A percentile compares a stretch with the other conserved stretches of the same genome.
phyloP scores from a whole-genome alignment of 2,329 filamentous ascomycete species.

The Penicillium psychrosexuale region DNA sequence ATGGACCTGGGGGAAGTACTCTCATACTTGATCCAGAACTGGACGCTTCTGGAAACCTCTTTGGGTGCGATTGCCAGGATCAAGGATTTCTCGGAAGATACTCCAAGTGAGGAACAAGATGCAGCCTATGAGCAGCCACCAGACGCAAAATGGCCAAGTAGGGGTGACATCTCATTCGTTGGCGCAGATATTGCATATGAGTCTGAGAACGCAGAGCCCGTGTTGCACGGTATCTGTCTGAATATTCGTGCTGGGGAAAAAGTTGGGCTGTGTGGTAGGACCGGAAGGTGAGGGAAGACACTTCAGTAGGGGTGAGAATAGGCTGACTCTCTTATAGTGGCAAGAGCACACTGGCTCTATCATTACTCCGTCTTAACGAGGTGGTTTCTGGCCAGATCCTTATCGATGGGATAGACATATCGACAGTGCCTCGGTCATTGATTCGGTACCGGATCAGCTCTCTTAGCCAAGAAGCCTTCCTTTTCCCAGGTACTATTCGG shows the following conservation, averaged over 20 bases:
- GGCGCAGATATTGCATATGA: slow-evolving; percentile 19
- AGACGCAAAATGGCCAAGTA: slow-evolving; percentile 21
- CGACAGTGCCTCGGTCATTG: slow-evolving; percentile 13
- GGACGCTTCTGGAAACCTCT: slow-evolving; percentile 56
- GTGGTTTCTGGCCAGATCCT: slow-evolving; percentile 23
- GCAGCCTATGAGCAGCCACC: background rate
- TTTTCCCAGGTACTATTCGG: slow-evolving; percentile 23
- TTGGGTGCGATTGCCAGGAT: slow-evolving; percentile 56
- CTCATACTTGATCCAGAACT: slow-evolving; percentile 43
- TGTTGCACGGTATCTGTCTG: slow-evolving; percentile 28
- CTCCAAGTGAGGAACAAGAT: slow-evolving; percentile 16
- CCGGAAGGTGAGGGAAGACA: slow-evolving; percentile 6
- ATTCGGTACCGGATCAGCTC: slow-evolving; percentile 22
- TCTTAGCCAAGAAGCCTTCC: slow-evolving; percentile 28
- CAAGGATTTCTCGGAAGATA: slow-evolving; percentile 48
- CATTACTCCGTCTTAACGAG: slow-evolving; percentile 29
- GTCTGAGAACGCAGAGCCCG: slow-evolving; percentile 9
- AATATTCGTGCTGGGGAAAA: slow-evolving; percentile 30
- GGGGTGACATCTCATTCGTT: slow-evolving; percentile 22
- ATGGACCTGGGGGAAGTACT: slow-evolving; percentile 40
- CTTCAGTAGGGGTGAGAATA: background rate
- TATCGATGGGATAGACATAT: slow-evolving; percentile 27
- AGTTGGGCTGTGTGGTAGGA: slow-evolving; percentile 35
- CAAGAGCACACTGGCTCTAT: slow-evolving; percentile 21
- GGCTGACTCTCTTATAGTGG: slow-evolving; percentile 11